Percentiles rank a stretch among this genome's conserved stretches.
Evolutionary conservation across 2,329 filamentous ascomycete species (phyloP).

Genomic region (Hirsutella minnesotensis): DNA sequence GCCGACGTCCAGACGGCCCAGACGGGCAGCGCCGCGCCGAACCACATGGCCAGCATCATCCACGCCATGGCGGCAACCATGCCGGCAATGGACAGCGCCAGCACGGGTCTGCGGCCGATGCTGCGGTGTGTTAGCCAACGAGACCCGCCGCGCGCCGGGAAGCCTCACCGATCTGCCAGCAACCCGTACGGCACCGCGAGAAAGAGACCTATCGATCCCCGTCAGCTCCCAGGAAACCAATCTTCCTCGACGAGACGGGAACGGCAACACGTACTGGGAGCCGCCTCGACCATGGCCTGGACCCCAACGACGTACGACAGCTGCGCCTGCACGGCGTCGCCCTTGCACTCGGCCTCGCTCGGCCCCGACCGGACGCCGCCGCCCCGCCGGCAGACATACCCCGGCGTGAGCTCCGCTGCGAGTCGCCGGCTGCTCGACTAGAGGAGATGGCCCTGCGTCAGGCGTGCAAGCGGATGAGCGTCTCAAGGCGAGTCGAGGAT

Average conservation of each 20-base stretch:
- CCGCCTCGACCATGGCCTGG: background rate
- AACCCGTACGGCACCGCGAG: slow-evolving; percentile 1
- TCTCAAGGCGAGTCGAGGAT: too few relatives aligned
- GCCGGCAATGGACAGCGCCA: slow-evolving; percentile 4
- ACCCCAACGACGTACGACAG: background rate
- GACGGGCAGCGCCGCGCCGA: background rate
- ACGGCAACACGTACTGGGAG: background rate
- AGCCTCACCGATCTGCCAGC: background rate
- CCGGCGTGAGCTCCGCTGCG: too few relatives aligned
- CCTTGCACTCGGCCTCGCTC: background rate
- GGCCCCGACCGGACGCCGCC: background rate
- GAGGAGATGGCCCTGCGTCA: too few relatives aligned
- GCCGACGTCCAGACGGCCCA: slow-evolving; percentile 4
- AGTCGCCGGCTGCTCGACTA: too few relatives aligned
- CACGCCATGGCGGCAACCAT: slow-evolving; percentile 2
- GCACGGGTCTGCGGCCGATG: slow-evolving; percentile 5
- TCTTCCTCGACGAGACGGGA: too few relatives aligned
- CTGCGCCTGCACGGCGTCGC: background rate
- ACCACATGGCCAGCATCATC: slow-evolving; percentile 2
- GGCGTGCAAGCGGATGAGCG: too few relatives aligned
- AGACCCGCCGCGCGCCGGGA: too few relatives aligned
- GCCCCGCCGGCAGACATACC: too few relatives aligned
- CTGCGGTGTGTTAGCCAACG: background rate
- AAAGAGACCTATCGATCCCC: background rate
- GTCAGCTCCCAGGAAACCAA: background rate